Conservation (phyloP, 108 stramenopile species). For the Discostella pseudostelligera region DNA sequence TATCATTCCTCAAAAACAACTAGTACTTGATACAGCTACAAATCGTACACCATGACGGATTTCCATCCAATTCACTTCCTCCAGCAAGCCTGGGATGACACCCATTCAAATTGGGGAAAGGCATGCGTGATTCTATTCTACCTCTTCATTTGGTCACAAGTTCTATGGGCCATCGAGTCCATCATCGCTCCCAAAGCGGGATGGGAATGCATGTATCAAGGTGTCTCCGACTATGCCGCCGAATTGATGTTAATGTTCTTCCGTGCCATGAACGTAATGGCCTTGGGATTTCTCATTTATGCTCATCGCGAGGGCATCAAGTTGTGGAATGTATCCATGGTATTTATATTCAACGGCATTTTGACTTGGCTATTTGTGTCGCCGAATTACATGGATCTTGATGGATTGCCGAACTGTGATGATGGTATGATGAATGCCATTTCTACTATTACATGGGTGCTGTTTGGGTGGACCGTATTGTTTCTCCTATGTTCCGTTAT, state of each 20-base stretch:
- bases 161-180: not conserved
- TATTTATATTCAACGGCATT: not conserved
- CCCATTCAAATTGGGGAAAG: not conserved
- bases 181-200: not conserved
- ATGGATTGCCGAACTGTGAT: not conserved
- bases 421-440: not conserved
- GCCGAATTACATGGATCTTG: not conserved
- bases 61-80: not conserved
- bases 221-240: not conserved
- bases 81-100: not conserved
- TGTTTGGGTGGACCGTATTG: not conserved
- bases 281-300: not conserved
- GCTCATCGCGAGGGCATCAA: not conserved
- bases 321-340: not conserved
- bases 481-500: not conserved
- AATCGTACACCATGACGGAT: not conserved
- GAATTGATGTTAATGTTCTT: not conserved
- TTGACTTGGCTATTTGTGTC: not conserved
- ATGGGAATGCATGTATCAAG: slow-evolving; percentile 3
- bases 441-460: not conserved
- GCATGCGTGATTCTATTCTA: not conserved
- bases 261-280: not conserved
- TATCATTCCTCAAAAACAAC: too few relatives aligned
- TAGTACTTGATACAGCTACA: too few relatives aligned
- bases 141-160: not conserved